Percentiles rank a stretch among this genome's conserved stretches.
phyloP scores from a whole-genome alignment of 345 rosid genomes.

The Salix exigua region DNA sequence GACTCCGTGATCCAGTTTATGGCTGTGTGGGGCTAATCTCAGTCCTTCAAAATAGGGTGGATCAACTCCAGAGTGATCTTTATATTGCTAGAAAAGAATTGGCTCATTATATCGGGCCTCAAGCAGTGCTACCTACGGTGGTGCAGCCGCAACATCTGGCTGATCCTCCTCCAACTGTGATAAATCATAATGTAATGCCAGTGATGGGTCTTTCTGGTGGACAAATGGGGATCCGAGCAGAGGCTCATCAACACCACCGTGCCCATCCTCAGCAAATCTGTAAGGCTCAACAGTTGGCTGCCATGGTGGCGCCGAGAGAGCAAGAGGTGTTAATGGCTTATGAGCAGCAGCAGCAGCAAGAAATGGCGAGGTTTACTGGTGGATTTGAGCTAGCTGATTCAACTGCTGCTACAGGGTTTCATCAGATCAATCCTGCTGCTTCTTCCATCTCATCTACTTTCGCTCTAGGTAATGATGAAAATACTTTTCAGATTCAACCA shows the following conservation, averaged over 20 bases:
- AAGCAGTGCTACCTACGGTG: conserved; percentile 44
- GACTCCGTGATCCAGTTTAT: conserved; percentile 76
- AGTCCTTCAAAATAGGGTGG: conserved; percentile 57
- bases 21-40: conserved; percentile 82
- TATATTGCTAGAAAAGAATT: conserved; percentile 54
- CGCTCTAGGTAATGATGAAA: conserved; percentile 51
- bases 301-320: conserved; percentile 53
- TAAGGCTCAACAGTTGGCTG: conserved; percentile 59
- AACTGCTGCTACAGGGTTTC: conserved; percentile 38
- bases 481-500: conserved; percentile 49
- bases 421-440: conserved; percentile 19
- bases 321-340: conserved; percentile 55
- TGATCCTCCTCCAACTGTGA: conserved; percentile 32
- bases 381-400: conserved; percentile 34
- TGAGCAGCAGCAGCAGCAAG: conserved; percentile 44
- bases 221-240: conserved; percentile 32
- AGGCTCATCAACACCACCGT: conserved; percentile 29
- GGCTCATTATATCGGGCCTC: conserved; percentile 43
- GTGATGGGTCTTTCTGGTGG: conserved; percentile 43
- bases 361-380: conserved; percentile 39
- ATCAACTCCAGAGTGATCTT: conserved; percentile 48
- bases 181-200: conserved; percentile 36
- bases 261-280: conserved; percentile 49
- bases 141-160: conserved; percentile 33
- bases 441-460: conserved; percentile 45